Evolutionary conservation across 1,139 yeast species (phyloP).

Genomic region (Spathaspora sp.): DNA sequence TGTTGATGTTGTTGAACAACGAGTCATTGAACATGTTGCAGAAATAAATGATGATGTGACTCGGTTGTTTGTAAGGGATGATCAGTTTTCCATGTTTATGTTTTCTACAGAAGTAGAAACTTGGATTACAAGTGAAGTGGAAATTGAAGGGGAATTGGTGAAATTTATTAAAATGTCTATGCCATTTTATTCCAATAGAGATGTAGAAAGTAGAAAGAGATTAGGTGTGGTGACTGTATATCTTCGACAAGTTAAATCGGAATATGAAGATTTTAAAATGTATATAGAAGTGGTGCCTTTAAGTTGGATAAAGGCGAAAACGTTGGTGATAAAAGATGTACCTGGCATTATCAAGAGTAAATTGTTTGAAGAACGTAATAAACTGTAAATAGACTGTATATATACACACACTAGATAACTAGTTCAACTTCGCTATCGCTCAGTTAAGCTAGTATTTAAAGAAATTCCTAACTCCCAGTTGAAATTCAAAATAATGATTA

Average conservation of each 20-base stretch:
- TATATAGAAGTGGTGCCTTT: constrained; percentile 30
- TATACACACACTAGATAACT: neutral
- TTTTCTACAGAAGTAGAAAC: constrained; percentile 30
- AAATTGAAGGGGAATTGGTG: constrained; percentile 11
- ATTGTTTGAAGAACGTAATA: constrained; percentile 10
- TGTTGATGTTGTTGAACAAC: constrained; percentile 23
- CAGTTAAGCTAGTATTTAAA: constrained; percentile 12
- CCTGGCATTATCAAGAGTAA: constrained; percentile 14
- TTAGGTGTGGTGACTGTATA: constrained; percentile 36
- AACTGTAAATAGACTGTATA: constrained; percentile 3
- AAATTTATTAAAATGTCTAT: constrained; percentile 35
- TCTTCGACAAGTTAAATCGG: constrained; percentile 22
- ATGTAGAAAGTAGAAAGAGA: constrained; percentile 20
- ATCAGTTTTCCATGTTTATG: constrained; percentile 27
- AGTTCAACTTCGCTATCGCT: too few species aligned
- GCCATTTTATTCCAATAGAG: constrained; percentile 27
- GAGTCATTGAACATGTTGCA: constrained; percentile 24
- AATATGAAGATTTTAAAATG: constrained; percentile 20
- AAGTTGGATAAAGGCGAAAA: constrained; percentile 6
- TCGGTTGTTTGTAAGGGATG: constrained; percentile 23
- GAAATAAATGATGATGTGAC: constrained; percentile 6
- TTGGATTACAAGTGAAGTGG: constrained; percentile 20
- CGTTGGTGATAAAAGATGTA: constrained; percentile 1
- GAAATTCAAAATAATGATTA: constrained; percentile 24
- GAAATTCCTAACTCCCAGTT: constrained; percentile 18